These are phyloP conservation scores for Gonium pectorale DNA, from an alignment of 139 green algal genomes.

Conservation along the genomic window DNA sequence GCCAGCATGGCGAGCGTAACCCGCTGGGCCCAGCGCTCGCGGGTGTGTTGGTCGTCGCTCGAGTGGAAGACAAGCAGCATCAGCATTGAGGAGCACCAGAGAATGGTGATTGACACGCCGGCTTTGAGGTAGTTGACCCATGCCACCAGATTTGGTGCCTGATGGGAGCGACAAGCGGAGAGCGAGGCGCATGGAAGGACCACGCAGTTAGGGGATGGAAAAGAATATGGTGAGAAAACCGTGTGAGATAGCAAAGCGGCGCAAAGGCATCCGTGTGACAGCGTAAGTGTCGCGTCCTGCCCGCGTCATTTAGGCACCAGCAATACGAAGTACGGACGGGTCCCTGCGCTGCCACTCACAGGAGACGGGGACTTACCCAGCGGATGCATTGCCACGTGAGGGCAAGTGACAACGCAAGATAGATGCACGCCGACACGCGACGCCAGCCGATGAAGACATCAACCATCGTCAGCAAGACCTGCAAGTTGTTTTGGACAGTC, in stretches of 20 bases:
- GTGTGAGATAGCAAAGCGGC: too few relatives aligned
- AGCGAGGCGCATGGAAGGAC: too few relatives aligned
- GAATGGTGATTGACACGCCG: background rate
- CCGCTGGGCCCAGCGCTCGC: background rate
- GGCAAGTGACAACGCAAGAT: background rate
- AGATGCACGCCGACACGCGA: background rate
- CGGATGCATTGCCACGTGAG: background rate
- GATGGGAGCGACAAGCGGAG: too few relatives aligned
- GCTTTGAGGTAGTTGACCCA: conserved; percentile 12
- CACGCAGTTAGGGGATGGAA: too few relatives aligned
- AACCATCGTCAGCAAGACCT: background rate
- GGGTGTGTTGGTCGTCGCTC: background rate
- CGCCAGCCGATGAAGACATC: background rate
- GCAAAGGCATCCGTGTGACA: too few relatives aligned
- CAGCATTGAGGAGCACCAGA: background rate
- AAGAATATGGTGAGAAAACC: too few relatives aligned
- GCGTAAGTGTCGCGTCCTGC: too few relatives aligned
- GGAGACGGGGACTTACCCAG: too few relatives aligned
- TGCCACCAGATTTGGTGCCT: background rate
- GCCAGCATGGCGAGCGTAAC: conserved; percentile 13
- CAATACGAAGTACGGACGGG: too few relatives aligned
- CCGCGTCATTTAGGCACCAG: too few relatives aligned
- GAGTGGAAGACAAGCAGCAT: background rate
- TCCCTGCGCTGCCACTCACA: too few relatives aligned
- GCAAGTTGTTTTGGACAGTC: too few relatives aligned